These are phyloP conservation scores for Cubamyces lactineus DNA, from an alignment of 768 basidiomycete genomes.

Conservation along the genomic window DNA sequence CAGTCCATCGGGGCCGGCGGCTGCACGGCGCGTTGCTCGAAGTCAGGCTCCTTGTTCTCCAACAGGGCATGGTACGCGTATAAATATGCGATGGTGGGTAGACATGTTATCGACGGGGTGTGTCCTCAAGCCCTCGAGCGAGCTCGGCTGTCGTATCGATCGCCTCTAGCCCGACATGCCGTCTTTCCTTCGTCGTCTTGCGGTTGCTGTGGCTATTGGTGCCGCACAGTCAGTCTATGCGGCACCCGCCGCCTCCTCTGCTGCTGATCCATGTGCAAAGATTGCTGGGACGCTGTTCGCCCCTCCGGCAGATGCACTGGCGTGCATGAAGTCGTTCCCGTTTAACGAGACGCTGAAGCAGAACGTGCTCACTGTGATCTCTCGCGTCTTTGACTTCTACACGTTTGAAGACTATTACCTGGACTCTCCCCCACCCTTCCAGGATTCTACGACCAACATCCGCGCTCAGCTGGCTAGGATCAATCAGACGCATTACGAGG, in stretches of 20 bases:
- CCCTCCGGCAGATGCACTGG: slow-evolving; percentile 55
- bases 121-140: slow-evolving; percentile 2
- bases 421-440: slow-evolving; percentile 41
- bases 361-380: slow-evolving; percentile 40
- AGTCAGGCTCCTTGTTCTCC: background rate
- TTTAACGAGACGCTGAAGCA: slow-evolving; percentile 44
- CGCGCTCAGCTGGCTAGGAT: slow-evolving; percentile 51
- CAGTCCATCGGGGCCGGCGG: background rate
- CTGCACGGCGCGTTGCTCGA: background rate
- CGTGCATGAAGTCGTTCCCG: slow-evolving; percentile 56
- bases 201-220: slow-evolving; percentile 7
- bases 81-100: background rate
- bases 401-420: slow-evolving; percentile 45
- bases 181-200: slow-evolving; percentile 5
- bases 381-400: slow-evolving; percentile 42
- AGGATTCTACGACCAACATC: slow-evolving; percentile 57
- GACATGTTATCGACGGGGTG: background rate
- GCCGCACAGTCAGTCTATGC: background rate
- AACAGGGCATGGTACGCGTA: background rate
- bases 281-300: slow-evolving; percentile 47
- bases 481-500: slow-evolving; percentile 50
- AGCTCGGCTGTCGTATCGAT: background rate
- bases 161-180: background rate
- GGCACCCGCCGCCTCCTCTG: slow-evolving; percentile 14
- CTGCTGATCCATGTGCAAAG: slow-evolving; percentile 38